A percentile compares a stretch with the other conserved stretches of the same genome.
Conservation (phyloP, 2,329 filamentous ascomycete species). For the Aspergillus sp. region DNA sequence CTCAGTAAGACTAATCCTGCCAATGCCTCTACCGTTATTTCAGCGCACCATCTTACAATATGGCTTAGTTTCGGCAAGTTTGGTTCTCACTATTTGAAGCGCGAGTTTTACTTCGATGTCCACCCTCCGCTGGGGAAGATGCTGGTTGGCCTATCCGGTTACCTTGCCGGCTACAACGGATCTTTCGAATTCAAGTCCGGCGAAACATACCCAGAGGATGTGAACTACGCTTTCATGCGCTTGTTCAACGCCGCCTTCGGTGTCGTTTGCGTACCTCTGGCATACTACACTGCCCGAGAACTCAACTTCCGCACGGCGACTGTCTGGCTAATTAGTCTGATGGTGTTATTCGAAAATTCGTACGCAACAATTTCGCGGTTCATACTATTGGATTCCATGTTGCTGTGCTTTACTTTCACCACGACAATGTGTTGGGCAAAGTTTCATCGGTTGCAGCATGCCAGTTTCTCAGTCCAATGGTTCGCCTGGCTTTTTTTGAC, state of each 20-base stretch:
- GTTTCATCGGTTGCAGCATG: constrained; percentile 80
- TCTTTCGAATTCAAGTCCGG: constrained; percentile 99
- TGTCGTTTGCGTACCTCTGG: constrained; percentile 81
- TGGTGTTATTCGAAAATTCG: constrained; percentile 98
- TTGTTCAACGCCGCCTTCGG: constrained; percentile 95
- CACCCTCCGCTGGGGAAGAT: constrained; percentile 97
- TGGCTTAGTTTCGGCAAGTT: constrained; percentile 59
- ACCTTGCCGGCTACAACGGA: constrained; percentile 94
- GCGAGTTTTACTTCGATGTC: constrained; percentile 98
- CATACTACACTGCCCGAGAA: constrained; percentile 90
- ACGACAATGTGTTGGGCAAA: constrained; percentile 96
- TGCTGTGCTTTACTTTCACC: constrained; percentile 96
- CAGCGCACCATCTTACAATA: background rate
- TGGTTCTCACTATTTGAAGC: constrained; percentile 96
- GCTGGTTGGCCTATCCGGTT: constrained; percentile 91
- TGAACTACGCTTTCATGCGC: constrained; percentile 98
- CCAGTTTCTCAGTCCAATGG: constrained; percentile 87
- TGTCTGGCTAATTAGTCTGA: constrained; percentile 90
- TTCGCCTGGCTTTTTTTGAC: constrained; percentile 90
- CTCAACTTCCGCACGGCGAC: constrained; percentile 76
- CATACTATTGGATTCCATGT: constrained; percentile 96
- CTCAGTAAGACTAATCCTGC: constrained; percentile 49
- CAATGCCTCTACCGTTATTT: constrained; percentile 1
- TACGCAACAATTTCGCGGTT: constrained; percentile 98
- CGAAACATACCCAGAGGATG: constrained; percentile 83